Conservation (phyloP, 1,284 basidiomycete genomes). For the Phlebopus sp. region DNA sequence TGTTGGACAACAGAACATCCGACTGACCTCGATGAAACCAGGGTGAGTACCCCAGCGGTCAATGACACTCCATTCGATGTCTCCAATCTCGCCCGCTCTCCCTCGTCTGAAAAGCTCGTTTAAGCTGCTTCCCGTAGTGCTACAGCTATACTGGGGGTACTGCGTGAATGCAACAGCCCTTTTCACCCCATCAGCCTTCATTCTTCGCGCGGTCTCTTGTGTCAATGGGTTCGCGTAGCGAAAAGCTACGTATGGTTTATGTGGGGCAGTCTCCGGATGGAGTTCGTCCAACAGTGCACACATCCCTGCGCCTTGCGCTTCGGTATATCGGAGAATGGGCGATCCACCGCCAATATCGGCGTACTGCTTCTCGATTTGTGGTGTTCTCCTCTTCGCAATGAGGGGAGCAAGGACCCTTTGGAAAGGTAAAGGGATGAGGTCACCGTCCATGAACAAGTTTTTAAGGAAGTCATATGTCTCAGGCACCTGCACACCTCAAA, state of each 20-base stretch:
- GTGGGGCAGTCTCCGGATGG: constrained; percentile 88
- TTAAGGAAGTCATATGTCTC: constrained; percentile 91
- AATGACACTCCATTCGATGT: constrained; percentile 95
- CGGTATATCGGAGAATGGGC: constrained; percentile 93
- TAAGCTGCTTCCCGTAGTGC: constrained; percentile 94
- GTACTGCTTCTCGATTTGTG: constrained; percentile 95
- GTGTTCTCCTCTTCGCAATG: constrained; percentile 91
- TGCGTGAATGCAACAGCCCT: constrained; percentile 96
- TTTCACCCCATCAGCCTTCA: constrained; percentile 89
- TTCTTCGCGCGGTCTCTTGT: constrained; percentile 76
- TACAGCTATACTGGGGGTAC: constrained; percentile 99
- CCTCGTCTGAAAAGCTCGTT: constrained; percentile 85
- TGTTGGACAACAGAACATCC: background rate
- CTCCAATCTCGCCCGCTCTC: constrained; percentile 52
- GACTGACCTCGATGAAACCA: constrained; percentile 85
- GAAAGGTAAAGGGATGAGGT: constrained; percentile 95
- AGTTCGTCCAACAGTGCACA: constrained; percentile 89
- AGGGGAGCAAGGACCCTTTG: constrained; percentile 85
- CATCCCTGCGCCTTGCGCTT: constrained; percentile 89
- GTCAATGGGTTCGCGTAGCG: constrained; percentile 92
- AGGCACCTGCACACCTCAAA: constrained; percentile 53
- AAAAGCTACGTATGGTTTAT: constrained; percentile 95
- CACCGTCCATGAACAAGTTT: constrained; percentile 91
- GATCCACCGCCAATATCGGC: constrained; percentile 94
- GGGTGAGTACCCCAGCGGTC: constrained; percentile 97